Base-by-base conservation (phyloP, 2,329 filamentous ascomycete genomes). In the Westerdykella ornata region DNA sequence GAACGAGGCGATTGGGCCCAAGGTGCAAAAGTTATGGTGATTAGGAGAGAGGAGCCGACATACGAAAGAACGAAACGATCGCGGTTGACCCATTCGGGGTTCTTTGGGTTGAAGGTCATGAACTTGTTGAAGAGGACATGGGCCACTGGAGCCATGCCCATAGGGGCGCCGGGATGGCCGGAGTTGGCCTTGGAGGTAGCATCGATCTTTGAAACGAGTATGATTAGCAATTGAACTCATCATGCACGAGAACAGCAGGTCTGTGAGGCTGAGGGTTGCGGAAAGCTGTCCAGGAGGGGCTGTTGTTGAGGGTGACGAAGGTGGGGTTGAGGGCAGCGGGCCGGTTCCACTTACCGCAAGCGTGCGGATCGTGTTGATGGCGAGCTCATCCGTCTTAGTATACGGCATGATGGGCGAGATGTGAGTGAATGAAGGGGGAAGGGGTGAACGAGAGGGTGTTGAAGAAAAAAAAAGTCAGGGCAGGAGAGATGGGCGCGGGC, bases 91-190 rank as follows among this genome's bases (percentile, higher is more conserved):
- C 89, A 98, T 53, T 88, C 78, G 60, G 92, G 87, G 81, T 95
- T 96, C 84, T 96, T 94, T 63, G 92, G 92, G 84, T 97, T 98
- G 81, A 96, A 98, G 70, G 75, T 94, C 88, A 98, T 88, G 79
- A 96, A 94, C 72, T 92, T 94, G 81, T 95, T 94, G 77, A 87
- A 98, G 53, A 98, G 81, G 63, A 97, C 88, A 78, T 97, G 92
- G 70, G 92, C 84, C 65, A 89, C 82, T 49, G 92, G 90, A 65
- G 92, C 92, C 87, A 97, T 78, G 67, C 80, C 82, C 92, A 98
- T 98, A 63, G 92, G 92, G 70, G 92, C 92, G 78, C 92, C 92
- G 64, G 92, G 92, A 76, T 98, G 92, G 68, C 92, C 92, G 54
- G 90, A 96, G 81, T 97, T 97, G 69, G 90, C 88, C 70, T 85